Evolutionary conservation across 208 protist species (phyloP).

Genomic region (Leishmania major): DNA sequence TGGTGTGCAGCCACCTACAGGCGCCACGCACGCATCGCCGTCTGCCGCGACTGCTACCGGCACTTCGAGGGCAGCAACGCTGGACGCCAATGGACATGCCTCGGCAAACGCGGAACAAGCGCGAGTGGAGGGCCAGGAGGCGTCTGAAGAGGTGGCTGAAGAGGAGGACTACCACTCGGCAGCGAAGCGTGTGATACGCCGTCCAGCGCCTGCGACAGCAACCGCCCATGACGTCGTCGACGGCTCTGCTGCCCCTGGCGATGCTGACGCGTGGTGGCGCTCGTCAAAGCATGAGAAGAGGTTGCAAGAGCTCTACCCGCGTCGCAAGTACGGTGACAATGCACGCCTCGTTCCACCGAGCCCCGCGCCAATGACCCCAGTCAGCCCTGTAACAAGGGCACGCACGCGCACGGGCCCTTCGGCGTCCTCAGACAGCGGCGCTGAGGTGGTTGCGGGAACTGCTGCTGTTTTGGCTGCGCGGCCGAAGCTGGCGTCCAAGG

Average conservation of each 20-base stretch:
- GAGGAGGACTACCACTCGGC: conserved; percentile 14
- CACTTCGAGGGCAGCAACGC: background rate
- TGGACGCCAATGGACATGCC: background rate
- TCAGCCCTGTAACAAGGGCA: background rate
- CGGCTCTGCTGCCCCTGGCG: conserved; percentile 17
- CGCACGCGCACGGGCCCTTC: background rate
- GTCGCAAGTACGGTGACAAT: conserved; percentile 71
- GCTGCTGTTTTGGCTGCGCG: background rate
- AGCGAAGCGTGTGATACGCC: conserved; percentile 14
- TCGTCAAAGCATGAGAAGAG: conserved; percentile 59
- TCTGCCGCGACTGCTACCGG: background rate
- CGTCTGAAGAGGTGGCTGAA: conserved; percentile 11
- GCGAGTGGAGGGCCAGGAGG: conserved; percentile 5
- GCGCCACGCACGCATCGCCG: background rate
- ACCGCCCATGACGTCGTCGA: background rate
- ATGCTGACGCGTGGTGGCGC: conserved; percentile 75
- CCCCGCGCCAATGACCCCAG: background rate
- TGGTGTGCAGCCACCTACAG: background rate
- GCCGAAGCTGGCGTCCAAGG: conserved; percentile 18
- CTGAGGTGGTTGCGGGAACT: background rate
- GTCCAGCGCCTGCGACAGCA: background rate
- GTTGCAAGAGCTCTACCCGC: conserved; percentile 65
- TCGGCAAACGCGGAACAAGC: background rate
- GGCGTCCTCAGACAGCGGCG: background rate
- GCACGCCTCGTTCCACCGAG: conserved; percentile 23